Evolutionary conservation across 129 eudicot species (phyloP).

Genomic region (Arctium lappa): DNA sequence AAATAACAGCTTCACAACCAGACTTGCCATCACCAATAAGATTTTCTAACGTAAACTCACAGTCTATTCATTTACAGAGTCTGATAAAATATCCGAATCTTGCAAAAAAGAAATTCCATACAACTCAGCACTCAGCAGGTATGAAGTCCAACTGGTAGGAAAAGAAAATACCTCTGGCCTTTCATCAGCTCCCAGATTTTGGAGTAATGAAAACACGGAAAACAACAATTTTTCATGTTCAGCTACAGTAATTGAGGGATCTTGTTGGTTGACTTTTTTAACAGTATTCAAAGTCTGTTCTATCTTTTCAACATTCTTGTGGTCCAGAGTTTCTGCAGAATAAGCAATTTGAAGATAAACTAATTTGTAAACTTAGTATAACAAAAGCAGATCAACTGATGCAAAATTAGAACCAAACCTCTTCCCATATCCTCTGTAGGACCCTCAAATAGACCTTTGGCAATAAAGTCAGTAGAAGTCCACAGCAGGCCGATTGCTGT

Average conservation of each 20-base stretch:
- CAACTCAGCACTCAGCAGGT: not conserved
- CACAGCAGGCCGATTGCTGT: conserved; percentile 93
- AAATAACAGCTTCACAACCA: not conserved
- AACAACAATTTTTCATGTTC: conserved; percentile 70
- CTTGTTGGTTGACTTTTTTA: conserved; percentile 35
- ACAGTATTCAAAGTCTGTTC: conserved; percentile 22
- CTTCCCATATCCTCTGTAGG: conserved; percentile 41
- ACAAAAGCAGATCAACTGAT: not conserved
- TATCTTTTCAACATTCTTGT: conserved; percentile 35
- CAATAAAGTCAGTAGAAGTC: conserved; percentile 94
- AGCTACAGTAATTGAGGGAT: conserved; percentile 34
- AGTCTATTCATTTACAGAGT: not conserved
- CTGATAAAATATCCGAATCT: not conserved
- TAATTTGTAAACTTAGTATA: not conserved
- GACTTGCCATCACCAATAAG: not conserved
- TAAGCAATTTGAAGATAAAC: not conserved
- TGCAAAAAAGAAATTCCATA: not conserved
- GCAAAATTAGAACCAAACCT: conserved; percentile 40
- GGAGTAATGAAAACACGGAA: conserved; percentile 79
- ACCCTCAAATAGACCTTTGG: conserved; percentile 51
- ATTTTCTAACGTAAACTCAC: not conserved
- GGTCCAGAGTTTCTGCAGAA: conserved; percentile 36
- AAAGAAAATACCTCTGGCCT: conserved; percentile 80
- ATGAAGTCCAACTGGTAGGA: not conserved
- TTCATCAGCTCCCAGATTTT: conserved; percentile 90